Base-by-base conservation (phyloP, 371 early-diverging fungal species). In the Lichtheimia hyalospora region DNA sequence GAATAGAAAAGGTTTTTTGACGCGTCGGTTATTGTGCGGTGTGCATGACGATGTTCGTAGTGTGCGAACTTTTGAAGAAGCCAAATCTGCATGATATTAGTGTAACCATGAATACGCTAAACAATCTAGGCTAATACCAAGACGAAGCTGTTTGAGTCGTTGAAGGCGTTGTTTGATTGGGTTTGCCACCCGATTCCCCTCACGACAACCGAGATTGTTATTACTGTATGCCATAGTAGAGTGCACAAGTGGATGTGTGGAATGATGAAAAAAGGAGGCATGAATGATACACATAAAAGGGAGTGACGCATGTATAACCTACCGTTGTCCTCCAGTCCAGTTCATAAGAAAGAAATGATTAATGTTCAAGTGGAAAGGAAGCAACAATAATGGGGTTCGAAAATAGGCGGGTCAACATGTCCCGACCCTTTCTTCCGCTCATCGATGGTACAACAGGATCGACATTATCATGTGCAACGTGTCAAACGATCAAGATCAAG, bases 291-390 rank as follows among this genome's bases (percentile, higher is more conserved):
- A 21, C 5, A 4, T 49, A 21, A 6, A 49, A 23, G 20, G 49
- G 18, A 49, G 49, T 46, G 14, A 18, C 16, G 8, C 12, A 21
- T 54, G 13, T 39, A 8, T 39, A 16, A 16, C 24, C 40, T 54
- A 60, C 60, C 52, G 60, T 52, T 60, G 60, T n/a, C 60, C 60
- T 18, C 60, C 60, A 23, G 60, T 60, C 60, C 60, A 60, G n/a
- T 60, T 60, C 60, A 60, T 60, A 23, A n/a, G 25, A n/a, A n/a
- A n/a, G n/a, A n/a, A n/a, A n/a, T n/a, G n/a, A n/a, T n/a, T n/a
- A n/a, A n/a, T 5, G 3, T 25, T 16, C 5, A 46, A 20, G 55
- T 20, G 40, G 43, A 18, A 54, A 21, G 23, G n/a, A 46, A 46
- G 16, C 5, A 46, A 0, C 46, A 34, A 34, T 13, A 44, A 44